Conservation (phyloP, 257 asterid genomes). For the Primulina eburnea region DNA sequence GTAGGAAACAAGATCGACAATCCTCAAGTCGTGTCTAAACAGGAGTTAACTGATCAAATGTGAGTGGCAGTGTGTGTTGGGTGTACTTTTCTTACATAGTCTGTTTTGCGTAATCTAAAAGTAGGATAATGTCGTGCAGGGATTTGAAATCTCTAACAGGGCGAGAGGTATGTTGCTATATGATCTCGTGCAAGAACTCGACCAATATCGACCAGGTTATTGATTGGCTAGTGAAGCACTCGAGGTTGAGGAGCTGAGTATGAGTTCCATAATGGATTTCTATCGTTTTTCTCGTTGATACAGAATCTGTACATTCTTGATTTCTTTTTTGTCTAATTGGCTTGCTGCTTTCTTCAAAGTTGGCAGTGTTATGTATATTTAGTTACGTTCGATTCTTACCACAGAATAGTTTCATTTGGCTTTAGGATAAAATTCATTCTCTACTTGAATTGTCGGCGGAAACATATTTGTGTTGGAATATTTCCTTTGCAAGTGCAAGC, state of each 20-base stretch:
- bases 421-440: background rate
- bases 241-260: constrained; percentile 79
- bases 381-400: background rate
- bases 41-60: constrained; percentile 88
- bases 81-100: background rate
- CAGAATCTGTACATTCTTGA: background rate
- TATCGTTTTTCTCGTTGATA: constrained; percentile 20
- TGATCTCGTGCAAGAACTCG: constrained; percentile 97
- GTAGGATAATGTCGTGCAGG: constrained; percentile 44
- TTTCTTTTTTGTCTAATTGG: too few relatives aligned
- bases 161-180: constrained; percentile 95
- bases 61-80: constrained; percentile 32
- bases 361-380: background rate
- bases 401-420: background rate
- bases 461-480: background rate
- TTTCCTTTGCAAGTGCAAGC: background rate
- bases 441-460: background rate
- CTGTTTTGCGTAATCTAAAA: background rate
- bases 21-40: constrained; percentile 67
- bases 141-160: constrained; percentile 72
- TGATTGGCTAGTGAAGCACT: constrained; percentile 94
- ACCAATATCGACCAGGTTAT: constrained; percentile 92
- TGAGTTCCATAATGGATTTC: constrained; percentile 29
- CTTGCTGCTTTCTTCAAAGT: background rate
- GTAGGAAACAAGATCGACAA: constrained; percentile 93